Evolutionary conservation across 2,329 filamentous ascomycete genomes (phyloP).

Genomic region (Aspergillus ustus): DNA sequence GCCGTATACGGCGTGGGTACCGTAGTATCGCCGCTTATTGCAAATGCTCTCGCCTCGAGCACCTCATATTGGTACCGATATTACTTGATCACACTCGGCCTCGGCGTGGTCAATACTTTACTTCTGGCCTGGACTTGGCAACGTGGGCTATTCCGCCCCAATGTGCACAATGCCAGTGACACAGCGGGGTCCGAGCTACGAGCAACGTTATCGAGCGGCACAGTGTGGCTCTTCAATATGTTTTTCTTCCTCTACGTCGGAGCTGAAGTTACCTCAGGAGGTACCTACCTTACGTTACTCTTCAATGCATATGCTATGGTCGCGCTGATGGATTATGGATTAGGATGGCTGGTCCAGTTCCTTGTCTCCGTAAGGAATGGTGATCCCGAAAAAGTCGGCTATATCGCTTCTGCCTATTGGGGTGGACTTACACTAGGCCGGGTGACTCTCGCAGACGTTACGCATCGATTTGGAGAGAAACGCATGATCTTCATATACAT

Average conservation of each 20-base stretch:
- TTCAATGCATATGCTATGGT: neutral
- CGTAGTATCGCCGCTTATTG: constrained; percentile 27
- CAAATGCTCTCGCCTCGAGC: constrained; percentile 28
- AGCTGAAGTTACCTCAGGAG: constrained; percentile 29
- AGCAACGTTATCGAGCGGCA: constrained; percentile 23
- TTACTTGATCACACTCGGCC: constrained; percentile 23
- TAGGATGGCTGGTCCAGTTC: constrained; percentile 33
- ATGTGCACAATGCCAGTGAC: constrained; percentile 25
- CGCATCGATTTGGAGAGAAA: constrained; percentile 29
- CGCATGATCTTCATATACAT: constrained; percentile 29
- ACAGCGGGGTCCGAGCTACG: constrained; percentile 25
- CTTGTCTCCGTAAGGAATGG: constrained; percentile 29
- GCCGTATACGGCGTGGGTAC: constrained; percentile 30
- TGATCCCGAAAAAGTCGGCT: constrained; percentile 29
- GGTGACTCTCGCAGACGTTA: constrained; percentile 28
- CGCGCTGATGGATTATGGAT: neutral
- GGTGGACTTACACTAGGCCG: constrained; percentile 29
- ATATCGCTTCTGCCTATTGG: constrained; percentile 32
- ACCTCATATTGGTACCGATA: constrained; percentile 29
- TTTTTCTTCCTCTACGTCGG: constrained; percentile 33
- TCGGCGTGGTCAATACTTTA: constrained; percentile 23
- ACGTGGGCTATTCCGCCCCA: constrained; percentile 28
- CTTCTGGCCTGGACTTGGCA: constrained; percentile 26
- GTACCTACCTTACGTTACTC: constrained; percentile 13
- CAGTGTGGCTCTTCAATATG: constrained; percentile 30